These are phyloP conservation scores for Phytophthora pisi DNA, from an alignment of 352 stramenopile species.

Conservation along the genomic window DNA sequence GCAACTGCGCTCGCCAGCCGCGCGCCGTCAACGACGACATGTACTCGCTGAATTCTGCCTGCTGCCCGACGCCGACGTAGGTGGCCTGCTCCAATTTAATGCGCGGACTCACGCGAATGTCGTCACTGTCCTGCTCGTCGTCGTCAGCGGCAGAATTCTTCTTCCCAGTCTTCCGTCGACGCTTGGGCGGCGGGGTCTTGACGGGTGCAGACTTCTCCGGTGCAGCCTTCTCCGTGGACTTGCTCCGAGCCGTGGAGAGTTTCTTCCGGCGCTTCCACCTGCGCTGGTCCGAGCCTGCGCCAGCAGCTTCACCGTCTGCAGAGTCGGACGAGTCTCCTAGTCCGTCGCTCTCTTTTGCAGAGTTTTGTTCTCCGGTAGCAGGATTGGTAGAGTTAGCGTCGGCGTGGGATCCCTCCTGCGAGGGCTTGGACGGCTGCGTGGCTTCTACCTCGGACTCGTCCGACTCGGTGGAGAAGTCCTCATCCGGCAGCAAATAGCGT, in stretches of 20 bases:
- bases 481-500: slow-evolving; percentile 31
- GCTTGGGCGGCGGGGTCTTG: slow-evolving; percentile 1
- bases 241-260: slow-evolving; percentile 30
- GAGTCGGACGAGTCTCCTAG: slow-evolving; percentile 3
- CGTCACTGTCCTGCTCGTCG: slow-evolving; percentile 5
- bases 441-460: slow-evolving; percentile 27
- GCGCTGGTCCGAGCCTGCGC: slow-evolving; percentile 14
- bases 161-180: slow-evolving; percentile 9
- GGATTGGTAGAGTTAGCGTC: neutral
- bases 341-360: slow-evolving; percentile 16
- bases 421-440: slow-evolving; percentile 12
- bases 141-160: slow-evolving; percentile 2
- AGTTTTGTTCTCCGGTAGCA: neutral
- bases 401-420: neutral
- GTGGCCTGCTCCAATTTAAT: slow-evolving; percentile 23
- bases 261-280: slow-evolving; percentile 47
- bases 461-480: slow-evolving; percentile 18
- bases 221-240: slow-evolving; percentile 17
- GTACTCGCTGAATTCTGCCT: slow-evolving; percentile 35
- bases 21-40: slow-evolving; percentile 25
- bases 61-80: slow-evolving; percentile 15
- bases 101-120: slow-evolving; percentile 17
- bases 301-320: neutral
- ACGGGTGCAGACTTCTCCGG: slow-evolving; percentile 2
- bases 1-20: slow-evolving; percentile 37